Evolutionary conservation across 768 basidiomycete genomes (phyloP).

Genomic region (Lactarius deliciosus): DNA sequence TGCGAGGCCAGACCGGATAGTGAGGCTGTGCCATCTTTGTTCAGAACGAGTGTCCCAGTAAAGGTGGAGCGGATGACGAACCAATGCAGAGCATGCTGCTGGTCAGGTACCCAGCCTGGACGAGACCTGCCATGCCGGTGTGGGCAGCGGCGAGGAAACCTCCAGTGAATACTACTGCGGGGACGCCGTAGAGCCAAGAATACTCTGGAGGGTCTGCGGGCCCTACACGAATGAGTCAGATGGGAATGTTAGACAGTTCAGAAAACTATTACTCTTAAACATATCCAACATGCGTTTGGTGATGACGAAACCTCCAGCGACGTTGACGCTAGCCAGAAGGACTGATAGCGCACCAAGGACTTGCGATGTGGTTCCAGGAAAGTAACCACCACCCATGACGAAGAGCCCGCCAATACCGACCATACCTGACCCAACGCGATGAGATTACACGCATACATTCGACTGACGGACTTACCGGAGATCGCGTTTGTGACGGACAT

Average conservation of each 20-base stretch:
- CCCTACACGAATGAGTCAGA: constrained; percentile 42
- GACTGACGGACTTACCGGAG: constrained; percentile 52
- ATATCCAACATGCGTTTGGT: constrained; percentile 93
- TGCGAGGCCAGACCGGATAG: constrained; percentile 79
- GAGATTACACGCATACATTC: not conserved
- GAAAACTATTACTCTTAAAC: constrained; percentile 67
- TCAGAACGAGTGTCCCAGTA: not conserved
- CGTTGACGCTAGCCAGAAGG: constrained; percentile 85
- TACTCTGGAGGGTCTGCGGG: constrained; percentile 87
- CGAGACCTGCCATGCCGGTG: constrained; percentile 81
- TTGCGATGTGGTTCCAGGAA: constrained; percentile 82
- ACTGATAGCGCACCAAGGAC: constrained; percentile 77
- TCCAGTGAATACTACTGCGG: constrained; percentile 78
- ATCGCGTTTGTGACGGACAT: constrained; percentile 93
- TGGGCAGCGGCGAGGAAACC: constrained; percentile 81
- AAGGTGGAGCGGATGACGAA: constrained; percentile 32
- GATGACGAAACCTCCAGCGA: constrained; percentile 85
- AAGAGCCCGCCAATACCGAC: constrained; percentile 85
- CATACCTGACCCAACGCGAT: constrained; percentile 45
- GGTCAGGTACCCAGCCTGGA: constrained; percentile 84
- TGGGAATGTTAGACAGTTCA: not conserved
- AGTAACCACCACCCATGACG: constrained; percentile 85
- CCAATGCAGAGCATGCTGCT: constrained; percentile 88
- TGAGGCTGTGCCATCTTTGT: constrained; percentile 49
- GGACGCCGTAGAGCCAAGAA: constrained; percentile 77